Conservation (phyloP, 176 grass and related monocot species). For the Cymbopogon citratus region DNA sequence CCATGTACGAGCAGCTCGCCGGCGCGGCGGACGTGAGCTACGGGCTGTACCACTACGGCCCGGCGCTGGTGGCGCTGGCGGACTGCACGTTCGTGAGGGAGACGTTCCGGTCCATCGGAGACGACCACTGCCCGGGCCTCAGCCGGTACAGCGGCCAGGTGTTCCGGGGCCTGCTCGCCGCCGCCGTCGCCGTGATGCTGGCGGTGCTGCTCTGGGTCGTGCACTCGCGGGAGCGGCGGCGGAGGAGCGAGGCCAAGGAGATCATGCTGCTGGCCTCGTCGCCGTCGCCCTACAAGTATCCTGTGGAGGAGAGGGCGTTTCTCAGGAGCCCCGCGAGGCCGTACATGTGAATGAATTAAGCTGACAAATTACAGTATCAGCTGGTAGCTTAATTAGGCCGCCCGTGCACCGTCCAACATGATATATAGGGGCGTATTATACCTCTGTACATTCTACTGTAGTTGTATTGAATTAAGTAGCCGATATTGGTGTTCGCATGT, state of each 20-base stretch:
- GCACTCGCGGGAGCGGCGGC: slow-evolving; percentile 33
- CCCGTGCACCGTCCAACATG: neutral
- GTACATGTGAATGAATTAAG: neutral
- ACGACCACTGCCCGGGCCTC: slow-evolving; percentile 40
- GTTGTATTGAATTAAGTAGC: neutral
- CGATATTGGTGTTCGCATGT: neutral
- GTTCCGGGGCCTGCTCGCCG: slow-evolving; percentile 35
- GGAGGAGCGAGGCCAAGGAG: slow-evolving; percentile 32
- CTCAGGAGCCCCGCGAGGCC: slow-evolving; percentile 15
- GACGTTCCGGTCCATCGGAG: slow-evolving; percentile 40
- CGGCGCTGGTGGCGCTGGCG: slow-evolving; percentile 24
- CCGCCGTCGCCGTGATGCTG: slow-evolving; percentile 25
- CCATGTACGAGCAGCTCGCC: slow-evolving; percentile 40
- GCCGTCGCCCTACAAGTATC: neutral
- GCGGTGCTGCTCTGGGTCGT: slow-evolving; percentile 43
- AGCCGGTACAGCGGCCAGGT: slow-evolving; percentile 42
- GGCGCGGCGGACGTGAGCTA: slow-evolving; percentile 43
- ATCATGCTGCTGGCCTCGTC: neutral
- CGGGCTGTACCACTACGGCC: slow-evolving; percentile 39
- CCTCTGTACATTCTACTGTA: neutral
- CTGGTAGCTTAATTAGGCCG: neutral
- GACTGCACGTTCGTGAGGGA: slow-evolving; percentile 52
- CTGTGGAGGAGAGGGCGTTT: slow-evolving; percentile 29
- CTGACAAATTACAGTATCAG: neutral
- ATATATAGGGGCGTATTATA: neutral